Evolutionary conservation across 352 stramenopile genomes (phyloP).

Genomic region (Phytophthora citricola): DNA sequence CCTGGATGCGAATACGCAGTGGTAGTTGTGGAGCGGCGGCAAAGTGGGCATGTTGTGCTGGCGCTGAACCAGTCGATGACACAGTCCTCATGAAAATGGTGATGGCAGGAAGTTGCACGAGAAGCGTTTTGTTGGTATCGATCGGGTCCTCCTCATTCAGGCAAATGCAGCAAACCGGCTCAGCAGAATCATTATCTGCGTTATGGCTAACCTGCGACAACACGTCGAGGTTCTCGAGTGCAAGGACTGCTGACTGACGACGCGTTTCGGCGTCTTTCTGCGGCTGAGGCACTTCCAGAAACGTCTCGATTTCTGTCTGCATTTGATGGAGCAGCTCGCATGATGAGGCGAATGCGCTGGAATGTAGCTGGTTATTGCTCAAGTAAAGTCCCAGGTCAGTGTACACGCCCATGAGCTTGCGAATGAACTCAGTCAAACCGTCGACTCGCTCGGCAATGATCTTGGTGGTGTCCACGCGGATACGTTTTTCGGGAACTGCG

Average conservation of each 20-base stretch:
- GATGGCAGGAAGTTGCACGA: slow-evolving; percentile 54
- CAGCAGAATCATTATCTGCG: background rate
- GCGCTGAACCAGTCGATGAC: slow-evolving; percentile 73
- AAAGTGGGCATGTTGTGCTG: slow-evolving; percentile 67
- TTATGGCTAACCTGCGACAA: background rate
- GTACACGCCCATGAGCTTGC: slow-evolving; percentile 55
- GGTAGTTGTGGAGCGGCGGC: slow-evolving; percentile 36
- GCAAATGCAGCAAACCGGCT: slow-evolving; percentile 55
- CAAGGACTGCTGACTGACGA: slow-evolving; percentile 46
- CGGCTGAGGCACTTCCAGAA: slow-evolving; percentile 49
- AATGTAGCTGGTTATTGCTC: slow-evolving; percentile 32
- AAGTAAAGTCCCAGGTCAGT: slow-evolving; percentile 60
- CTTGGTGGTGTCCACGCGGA: slow-evolving; percentile 49
- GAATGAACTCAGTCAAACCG: slow-evolving; percentile 53
- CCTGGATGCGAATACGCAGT: slow-evolving; percentile 10
- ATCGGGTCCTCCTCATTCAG: slow-evolving; percentile 40
- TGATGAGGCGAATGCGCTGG: slow-evolving; percentile 23
- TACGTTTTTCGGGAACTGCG: slow-evolving; percentile 57
- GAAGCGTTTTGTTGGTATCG: slow-evolving; percentile 11
- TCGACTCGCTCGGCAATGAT: slow-evolving; percentile 52
- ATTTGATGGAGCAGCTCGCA: slow-evolving; percentile 31
- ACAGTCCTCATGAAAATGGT: slow-evolving; percentile 75
- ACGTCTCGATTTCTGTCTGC: slow-evolving; percentile 42
- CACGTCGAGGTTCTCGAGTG: slow-evolving; percentile 42
- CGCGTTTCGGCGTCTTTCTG: slow-evolving; percentile 51